phyloP scores from a whole-genome alignment of 2,329 filamentous ascomycete species.

The Xylaria sp. region DNA sequence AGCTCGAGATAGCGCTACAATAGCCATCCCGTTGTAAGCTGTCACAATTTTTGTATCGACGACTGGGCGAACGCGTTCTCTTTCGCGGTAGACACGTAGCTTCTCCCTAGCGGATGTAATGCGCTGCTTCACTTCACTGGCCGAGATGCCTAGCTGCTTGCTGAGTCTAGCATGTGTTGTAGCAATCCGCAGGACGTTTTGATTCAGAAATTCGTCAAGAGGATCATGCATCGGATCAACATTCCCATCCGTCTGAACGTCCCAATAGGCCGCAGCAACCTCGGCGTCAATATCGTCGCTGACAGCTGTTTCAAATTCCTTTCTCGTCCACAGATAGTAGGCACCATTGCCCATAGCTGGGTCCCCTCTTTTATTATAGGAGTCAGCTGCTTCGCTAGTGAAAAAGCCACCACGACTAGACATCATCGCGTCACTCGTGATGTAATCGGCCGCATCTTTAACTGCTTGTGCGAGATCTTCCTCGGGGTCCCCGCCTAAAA shows the following conservation, averaged over 20 bases:
- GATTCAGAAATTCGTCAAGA: constrained; percentile 92
- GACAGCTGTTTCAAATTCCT: constrained; percentile 81
- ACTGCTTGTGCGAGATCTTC: constrained; percentile 79
- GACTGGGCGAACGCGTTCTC: constrained; percentile 74
- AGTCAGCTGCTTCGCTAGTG: constrained; percentile 91
- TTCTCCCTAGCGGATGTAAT: constrained; percentile 71
- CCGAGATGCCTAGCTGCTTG: constrained; percentile 73
- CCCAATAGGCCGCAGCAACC: constrained; percentile 83
- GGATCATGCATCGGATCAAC: constrained; percentile 82
- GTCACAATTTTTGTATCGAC: constrained; percentile 89
- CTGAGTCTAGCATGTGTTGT: constrained; percentile 72
- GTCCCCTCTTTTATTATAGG: constrained; percentile 73
- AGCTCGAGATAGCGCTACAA: constrained; percentile 79
- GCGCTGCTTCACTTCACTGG: constrained; percentile 70
- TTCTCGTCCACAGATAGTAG: constrained; percentile 91
- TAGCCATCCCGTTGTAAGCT: constrained; percentile 86
- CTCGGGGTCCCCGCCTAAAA: constrained; percentile 56
- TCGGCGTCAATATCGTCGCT: constrained; percentile 68
- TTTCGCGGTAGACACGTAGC: constrained; percentile 73
- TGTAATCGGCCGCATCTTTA: constrained; percentile 84
- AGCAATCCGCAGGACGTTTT: constrained; percentile 82
- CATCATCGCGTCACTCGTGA: constrained; percentile 73
- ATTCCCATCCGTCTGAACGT: constrained; percentile 83
- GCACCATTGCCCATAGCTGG: constrained; percentile 87
- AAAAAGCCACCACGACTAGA: constrained; percentile 76